phyloP scores from a whole-genome alignment of 2,329 filamentous ascomycete species.

The Exophiala spinifera region DNA sequence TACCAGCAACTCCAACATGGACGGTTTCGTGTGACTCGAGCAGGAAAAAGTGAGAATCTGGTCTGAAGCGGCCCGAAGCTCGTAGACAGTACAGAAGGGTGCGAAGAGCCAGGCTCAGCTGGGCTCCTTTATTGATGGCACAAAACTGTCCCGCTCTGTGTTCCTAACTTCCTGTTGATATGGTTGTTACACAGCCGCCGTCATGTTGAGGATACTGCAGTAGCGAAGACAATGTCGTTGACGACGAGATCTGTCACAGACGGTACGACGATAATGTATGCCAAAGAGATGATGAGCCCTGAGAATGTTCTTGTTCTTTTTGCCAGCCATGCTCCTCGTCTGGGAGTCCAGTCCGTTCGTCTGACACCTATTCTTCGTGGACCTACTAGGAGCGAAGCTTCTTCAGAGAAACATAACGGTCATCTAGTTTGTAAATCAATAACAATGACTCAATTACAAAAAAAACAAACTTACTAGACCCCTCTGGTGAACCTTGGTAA shows the following conservation, averaged over 20 bases:
- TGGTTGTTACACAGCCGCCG: no score
- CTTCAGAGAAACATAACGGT: no score
- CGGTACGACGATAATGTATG: constrained; percentile 17
- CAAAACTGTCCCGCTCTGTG: neutral
- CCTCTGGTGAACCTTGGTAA: no score
- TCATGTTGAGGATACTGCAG: neutral
- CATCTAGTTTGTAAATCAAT: no score
- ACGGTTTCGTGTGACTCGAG: constrained; percentile 22
- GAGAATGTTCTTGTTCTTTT: neutral
- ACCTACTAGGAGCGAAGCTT: no score
- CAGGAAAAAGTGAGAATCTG: constrained; percentile 25
- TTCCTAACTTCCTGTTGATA: neutral
- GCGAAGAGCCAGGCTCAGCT: constrained; percentile 1
- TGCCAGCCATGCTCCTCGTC: no score
- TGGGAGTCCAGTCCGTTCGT: no score
- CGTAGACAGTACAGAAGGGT: constrained; percentile 5
- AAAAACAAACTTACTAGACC: no score
- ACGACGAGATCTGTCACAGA: constrained; percentile 8
- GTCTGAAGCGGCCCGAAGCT: constrained; percentile 20
- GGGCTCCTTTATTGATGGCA: no score
- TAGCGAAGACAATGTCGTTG: constrained; percentile 4
- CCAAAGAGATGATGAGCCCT: constrained; percentile 16
- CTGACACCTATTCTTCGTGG: no score
- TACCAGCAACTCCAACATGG: no score
- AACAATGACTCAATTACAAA: no score